Evolutionary conservation across 176 grass and related monocot species (phyloP).

Genomic region (Sorghum bicolor): Sorghum_bicolor_NCBIv3 NC_012872.2:4270001-4270500

Average conservation of each 20-base stretch:
- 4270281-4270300: slow-evolving; percentile 58
- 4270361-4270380: slow-evolving; percentile 72
- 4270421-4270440: slow-evolving; percentile 71
- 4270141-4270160: slow-evolving; percentile 59
- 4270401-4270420: slow-evolving; percentile 35
- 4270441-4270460: slow-evolving; percentile 75
- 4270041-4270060: slow-evolving; percentile 80
- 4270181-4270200: slow-evolving; percentile 73
- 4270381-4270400: slow-evolving; percentile 27
- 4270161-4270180: slow-evolving; percentile 81
- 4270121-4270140: slow-evolving; percentile 50
- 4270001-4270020: slow-evolving; percentile 75
- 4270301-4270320: slow-evolving; percentile 76
- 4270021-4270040: slow-evolving; percentile 82
- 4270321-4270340: slow-evolving; percentile 83
- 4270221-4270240: slow-evolving; percentile 79
- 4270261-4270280: slow-evolving; percentile 45
- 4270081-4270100: slow-evolving; percentile 58
- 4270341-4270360: slow-evolving; percentile 72
- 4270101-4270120: slow-evolving; percentile 73
- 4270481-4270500: slow-evolving; percentile 35
- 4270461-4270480: slow-evolving; percentile 87
- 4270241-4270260: slow-evolving; percentile 47
- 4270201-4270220: slow-evolving; percentile 57
- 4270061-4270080: slow-evolving; percentile 75